Base-by-base conservation (phyloP, 129 eudicot species). In the Silybum marianum region DNA sequence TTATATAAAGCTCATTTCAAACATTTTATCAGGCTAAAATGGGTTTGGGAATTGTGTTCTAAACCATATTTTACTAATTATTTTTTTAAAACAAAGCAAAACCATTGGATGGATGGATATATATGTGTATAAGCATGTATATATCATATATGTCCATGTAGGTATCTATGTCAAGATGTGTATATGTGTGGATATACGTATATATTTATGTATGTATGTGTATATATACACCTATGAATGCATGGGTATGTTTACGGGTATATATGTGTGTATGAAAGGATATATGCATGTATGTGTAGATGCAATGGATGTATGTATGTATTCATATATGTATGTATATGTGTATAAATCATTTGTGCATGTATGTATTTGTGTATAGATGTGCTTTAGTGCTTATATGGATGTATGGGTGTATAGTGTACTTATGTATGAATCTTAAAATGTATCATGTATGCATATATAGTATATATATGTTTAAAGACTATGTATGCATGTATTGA, bases 11-110 rank as follows among this genome's bases (percentile, higher is more conserved):
- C 18, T 51, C 14, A 74, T 74, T 54, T 28, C 34, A 73, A 70
- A 75, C 74, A 82, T 74, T 84, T 77, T 79, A 72, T 79, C 83
- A 70, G 71, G 74, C 25, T 51, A 77, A 81, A 84, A 88, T 82
- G 89, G 87, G 91, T 72, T 88, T 69, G 89, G 73, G 69, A 80
- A 70, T 80, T 88, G 89, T 86, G 88, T 78, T 87, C n/a, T 58
- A 79, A 85, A 85, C 82, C 75, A 79, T 80, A 83, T 79, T 84
- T 84, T 73, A 62, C 11, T 21, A n/a, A n/a, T 19, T 62, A n/a
- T n/a, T 21, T 22, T 7, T 63, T 28, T 63, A 63, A 63, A 63
- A 9, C 25, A 63, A 63, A 63, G 69, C 26, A 63, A 63, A 3
- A 2, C 6, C 36, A 32, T 32, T 32, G 69, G 3, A 63, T 60